Base-by-base conservation (phyloP, 805 yeast genomes). In the Ogataea corticis region DNA sequence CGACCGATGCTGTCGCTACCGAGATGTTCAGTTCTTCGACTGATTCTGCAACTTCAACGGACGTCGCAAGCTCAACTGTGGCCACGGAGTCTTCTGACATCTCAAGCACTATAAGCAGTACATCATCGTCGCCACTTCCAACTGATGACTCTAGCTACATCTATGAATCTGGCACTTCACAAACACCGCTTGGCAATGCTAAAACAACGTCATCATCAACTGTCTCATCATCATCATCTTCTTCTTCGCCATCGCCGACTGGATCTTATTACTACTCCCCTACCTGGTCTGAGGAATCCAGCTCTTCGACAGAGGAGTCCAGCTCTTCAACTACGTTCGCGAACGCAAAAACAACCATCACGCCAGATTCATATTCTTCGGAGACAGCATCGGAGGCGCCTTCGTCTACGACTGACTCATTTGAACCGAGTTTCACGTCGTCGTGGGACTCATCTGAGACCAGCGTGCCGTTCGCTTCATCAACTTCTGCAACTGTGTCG, bases 181-280 rank as follows among this genome's bases (percentile, higher is more conserved):
- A 4, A 28, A 11, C 33, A 10, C 13, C 10, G 15, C 10, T 7
- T 12, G 43, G 38, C 12, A 44, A 28, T 16, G 33, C 49, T 19
- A 25, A 37, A 10, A 37, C 47, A 29, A 41, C 50, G 12, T 19
- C 41, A 36, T 34, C 25, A 9, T 21, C 25, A 21, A 21, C 25
- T 6, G 25, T 21, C 25, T 21, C 25, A 9, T 21, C 25, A 9
- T 21, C 25, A 9, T 21, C 25, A 21, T 21, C 30, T 32, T 25
- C 51, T 16, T 40, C 51, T 13, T 41, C 45, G 9, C 13, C 43
- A 16, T 11, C 27, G 12, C 18, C 45, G 19, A 14, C 42, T 6
- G 33, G 14, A 10, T 17, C 29, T 15, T 15, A 17, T 7, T 36
- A n/a, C n/a, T n/a, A n/a, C n/a, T n/a, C n/a, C n/a, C n/a, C n/a